Base-by-base conservation (phyloP, 495 filamentous ascomycete genomes). In the Cairneyella variabilis region DNA sequence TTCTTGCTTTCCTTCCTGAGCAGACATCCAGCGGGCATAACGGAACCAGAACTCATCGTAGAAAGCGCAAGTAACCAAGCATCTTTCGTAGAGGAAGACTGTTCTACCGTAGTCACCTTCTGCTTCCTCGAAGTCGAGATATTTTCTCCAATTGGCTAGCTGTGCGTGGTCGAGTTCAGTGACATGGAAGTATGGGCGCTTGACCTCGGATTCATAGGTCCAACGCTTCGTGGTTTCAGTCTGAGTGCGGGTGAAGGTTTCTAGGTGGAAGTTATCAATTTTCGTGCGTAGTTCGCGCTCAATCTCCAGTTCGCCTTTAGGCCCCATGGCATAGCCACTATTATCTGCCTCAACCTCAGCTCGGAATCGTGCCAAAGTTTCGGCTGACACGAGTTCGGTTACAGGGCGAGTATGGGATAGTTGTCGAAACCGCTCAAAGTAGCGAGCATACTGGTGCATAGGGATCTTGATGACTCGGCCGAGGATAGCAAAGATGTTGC, bases 41-140 rank as follows among this genome's bases (percentile, higher is more conserved):
- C 93, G 84, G 51, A 95, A 79, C 93, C 93, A 99, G 69, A 99
- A 96, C 62, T 97, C 91, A 42, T 97, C 91, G 57, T 97, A 96
- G 62, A 93, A 84, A 34, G 93, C 93, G 59, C 88, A 91, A 12
- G 90, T 91, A 12, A 96, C 89, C 25, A 99, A 69, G 59, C 90
- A 96, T 27, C 93, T 84, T 69, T 99, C 93, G 64, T 97, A 97
- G 17, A 99, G 72, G 65, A 92, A 95, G 20, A 83, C 77, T 27
- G 78, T 88, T 23, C 93, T 78, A 7, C 70, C 62, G 55, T 85
- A 95, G 43, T 90, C 82, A 27, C 86, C 87, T 67, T 96, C 89
- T 1, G 73, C 69, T 70, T 99, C 93, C 64, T 99, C 95, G 60
- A 96, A 97, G 61, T 97, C 91, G 16, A 99, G 83, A 64, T 97